phyloP scores from a whole-genome alignment of 2,329 filamentous ascomycete genomes.

The Talaromyces sp. region DNA sequence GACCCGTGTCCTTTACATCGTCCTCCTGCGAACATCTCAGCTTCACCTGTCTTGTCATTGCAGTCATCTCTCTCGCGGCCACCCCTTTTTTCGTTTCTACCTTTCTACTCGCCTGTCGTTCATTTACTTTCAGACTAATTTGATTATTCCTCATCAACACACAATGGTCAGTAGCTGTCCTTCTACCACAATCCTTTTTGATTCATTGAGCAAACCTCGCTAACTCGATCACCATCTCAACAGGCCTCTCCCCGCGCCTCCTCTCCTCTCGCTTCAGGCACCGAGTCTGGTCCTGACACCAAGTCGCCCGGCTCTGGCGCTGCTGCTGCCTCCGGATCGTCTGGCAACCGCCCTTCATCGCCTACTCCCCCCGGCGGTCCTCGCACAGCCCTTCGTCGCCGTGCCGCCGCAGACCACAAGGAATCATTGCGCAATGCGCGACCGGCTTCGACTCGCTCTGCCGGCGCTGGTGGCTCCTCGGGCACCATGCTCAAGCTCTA shows the following conservation, averaged over 20 bases:
- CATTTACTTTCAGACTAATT: background rate
- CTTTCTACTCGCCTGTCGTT: background rate
- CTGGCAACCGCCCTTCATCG: slow-evolving; percentile 72
- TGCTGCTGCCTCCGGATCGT: slow-evolving; percentile 57
- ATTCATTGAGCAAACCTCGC: background rate
- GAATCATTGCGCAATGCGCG: slow-evolving; percentile 93
- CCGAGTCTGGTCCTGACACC: slow-evolving; percentile 40
- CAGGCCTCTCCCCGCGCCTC: slow-evolving; percentile 36
- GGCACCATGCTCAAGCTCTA: slow-evolving; percentile 99
- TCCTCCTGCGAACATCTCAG: background rate
- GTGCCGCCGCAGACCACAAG: slow-evolving; percentile 93
- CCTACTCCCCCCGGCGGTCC: slow-evolving; percentile 88
- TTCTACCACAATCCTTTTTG: background rate
- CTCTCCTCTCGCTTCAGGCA: slow-evolving; percentile 39
- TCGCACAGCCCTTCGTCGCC: slow-evolving; percentile 89
- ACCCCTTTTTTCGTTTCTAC: background rate
- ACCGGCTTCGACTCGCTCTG: slow-evolving; percentile 85
- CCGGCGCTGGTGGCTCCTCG: slow-evolving; percentile 90
- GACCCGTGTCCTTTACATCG: background rate
- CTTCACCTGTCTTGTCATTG: background rate
- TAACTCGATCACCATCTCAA: background rate
- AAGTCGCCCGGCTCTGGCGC: slow-evolving; percentile 28
- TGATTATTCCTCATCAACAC: background rate
- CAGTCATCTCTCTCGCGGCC: background rate
- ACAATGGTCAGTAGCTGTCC: slow-evolving; percentile 9